Evolutionary conservation across 2,329 filamentous ascomycete genomes (phyloP).

Genomic region (Fusarium sp.): DNA sequence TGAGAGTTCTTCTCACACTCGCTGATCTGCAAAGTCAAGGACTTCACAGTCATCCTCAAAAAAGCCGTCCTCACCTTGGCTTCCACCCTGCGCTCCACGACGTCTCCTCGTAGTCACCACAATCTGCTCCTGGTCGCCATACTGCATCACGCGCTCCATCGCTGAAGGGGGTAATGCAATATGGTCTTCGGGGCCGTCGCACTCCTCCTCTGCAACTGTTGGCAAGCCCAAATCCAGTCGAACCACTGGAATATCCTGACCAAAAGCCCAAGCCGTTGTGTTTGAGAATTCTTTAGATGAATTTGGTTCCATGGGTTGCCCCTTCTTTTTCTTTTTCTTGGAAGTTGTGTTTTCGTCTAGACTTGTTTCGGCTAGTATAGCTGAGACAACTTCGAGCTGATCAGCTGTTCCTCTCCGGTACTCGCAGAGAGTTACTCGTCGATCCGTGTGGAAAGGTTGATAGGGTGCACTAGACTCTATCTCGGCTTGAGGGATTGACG

Average conservation of each 20-base stretch:
- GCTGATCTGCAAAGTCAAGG: conserved; percentile 82
- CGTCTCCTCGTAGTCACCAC: conserved; percentile 83
- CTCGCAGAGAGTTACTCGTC: conserved; percentile 80
- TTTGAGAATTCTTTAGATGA: conserved; percentile 26
- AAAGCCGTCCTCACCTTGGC: conserved; percentile 75
- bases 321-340: conserved; percentile 51
- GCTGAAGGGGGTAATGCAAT: conserved; percentile 69
- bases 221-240: conserved; percentile 63
- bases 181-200: conserved; percentile 61
- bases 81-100: conserved; percentile 59
- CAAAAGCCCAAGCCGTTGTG: conserved; percentile 65
- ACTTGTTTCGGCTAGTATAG: conserved; percentile 52
- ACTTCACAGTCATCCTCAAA: conserved; percentile 95
- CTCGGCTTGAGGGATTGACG: conserved; percentile 78
- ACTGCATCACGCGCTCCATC: conserved; percentile 69
- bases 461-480: conserved; percentile 97
- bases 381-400: conserved; percentile 49
- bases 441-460: conserved; percentile 94
- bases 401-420: conserved; percentile 55
- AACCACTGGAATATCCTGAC: conserved; percentile 60
- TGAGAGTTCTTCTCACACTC: conserved; percentile 57
- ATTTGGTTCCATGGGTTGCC: conserved; percentile 36
- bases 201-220: conserved; percentile 61
- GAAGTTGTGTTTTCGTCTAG: conserved; percentile 51
- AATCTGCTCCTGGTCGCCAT: conserved; percentile 76